Percentiles rank a stretch among this genome's conserved stretches.
These are phyloP conservation scores for Saccharomycopsis olivae DNA, from an alignment of 805 yeast genomes.

Conservation along the genomic window DNA sequence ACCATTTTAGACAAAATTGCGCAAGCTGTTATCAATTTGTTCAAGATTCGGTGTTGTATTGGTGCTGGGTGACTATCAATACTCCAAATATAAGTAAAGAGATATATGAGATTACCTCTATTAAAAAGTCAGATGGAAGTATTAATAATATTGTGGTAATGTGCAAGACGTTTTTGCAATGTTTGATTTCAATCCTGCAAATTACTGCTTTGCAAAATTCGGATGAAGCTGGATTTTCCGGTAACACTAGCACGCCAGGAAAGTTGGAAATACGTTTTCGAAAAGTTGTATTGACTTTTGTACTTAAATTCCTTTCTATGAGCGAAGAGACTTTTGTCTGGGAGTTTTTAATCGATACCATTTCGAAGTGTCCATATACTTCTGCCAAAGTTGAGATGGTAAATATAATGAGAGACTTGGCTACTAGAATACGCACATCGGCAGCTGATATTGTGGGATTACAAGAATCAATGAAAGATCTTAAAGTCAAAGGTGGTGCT, in stretches of 20 bases:
- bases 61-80: slow-evolving; percentile 29
- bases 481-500: not conserved
- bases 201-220: not conserved
- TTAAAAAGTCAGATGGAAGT: not conserved
- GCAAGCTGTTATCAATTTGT: slow-evolving; percentile 16
- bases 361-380: slow-evolving; percentile 55
- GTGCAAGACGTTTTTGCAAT: slow-evolving; percentile 19
- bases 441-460: slow-evolving; percentile 2
- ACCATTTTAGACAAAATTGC: no score
- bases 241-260: no score
- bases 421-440: slow-evolving; percentile 27
- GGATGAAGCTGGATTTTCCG: not conserved
- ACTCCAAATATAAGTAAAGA: not conserved
- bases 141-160: not conserved
- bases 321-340: slow-evolving; percentile 48
- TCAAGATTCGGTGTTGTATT: slow-evolving; percentile 25
- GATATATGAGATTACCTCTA: not conserved
- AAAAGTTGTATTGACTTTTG: slow-evolving; percentile 40
- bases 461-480: not conserved
- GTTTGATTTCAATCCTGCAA: slow-evolving; percentile 21
- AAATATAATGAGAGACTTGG: slow-evolving; percentile 59
- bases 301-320: slow-evolving; percentile 51
- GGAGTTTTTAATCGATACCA: slow-evolving; percentile 50
- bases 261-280: not conserved
- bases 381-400: slow-evolving; percentile 50